Evolutionary conservation across 345 rosid species (phyloP), one percentile per base, ranked within the genome.

Genomic region (Trapa bicornis): DNA sequence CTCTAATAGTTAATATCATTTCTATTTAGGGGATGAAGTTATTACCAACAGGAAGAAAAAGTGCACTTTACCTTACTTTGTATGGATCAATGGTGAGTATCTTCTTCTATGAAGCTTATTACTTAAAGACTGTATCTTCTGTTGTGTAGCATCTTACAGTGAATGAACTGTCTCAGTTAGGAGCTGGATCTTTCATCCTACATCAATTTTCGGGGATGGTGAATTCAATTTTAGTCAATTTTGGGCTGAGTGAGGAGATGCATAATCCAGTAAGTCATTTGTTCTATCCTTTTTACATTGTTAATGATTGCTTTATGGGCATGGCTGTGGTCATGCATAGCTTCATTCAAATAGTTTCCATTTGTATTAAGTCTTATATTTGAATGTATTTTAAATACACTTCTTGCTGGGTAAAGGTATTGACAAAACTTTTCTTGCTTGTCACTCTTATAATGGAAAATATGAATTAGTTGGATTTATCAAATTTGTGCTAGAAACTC

Each of bases 171-270:
- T 71, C 81, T 72, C 84, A 91, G 97, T 72, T 94, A 71, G 96
- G 96, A 3, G 89, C 87, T 73, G 96, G 96, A 73, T 85, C 99
- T 43, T 85, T 83, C 61, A 75, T 94, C 37, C 76, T 94, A 47
- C 97, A 87, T 82, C 91, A 91, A 29, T 82, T 91, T 48, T 91
- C 96, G 16, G 45, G 70, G 84, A 75, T 87, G 84, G 87, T 91
- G 60, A 86, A 87, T 71, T 79, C 87, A 45, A 73, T 91, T 79
- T 96, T 91, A 73, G 72, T 80, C 70, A 95, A 74, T 66, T 89
- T 95, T 42, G 97, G 97, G 65, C 75, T 95, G 57, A 85, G 84
- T 64, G 96, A 89, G 63, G 99, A 95, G 71, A 89, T 95, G 96
- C 91, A 91, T 80, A 87, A 86, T 76, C 93, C 88, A 1, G 96